Evolutionary conservation across 495 filamentous ascomycete species (phyloP).

Genomic region (Parathielavia hyrcaniae): DNA sequence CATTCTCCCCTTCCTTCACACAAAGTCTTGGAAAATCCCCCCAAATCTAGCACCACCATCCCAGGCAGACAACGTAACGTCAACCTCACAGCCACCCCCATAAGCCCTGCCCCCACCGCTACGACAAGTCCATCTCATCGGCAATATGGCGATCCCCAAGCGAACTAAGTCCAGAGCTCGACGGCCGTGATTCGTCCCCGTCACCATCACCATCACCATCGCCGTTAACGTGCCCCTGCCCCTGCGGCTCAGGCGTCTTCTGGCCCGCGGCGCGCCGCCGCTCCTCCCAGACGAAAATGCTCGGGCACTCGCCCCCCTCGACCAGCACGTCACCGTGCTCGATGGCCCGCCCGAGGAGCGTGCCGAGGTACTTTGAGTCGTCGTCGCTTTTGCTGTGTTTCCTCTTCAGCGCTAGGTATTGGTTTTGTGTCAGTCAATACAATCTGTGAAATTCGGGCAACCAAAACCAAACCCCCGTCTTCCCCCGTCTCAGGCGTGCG

Average conservation of each 20-base stretch:
- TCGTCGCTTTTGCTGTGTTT: constrained; percentile 76
- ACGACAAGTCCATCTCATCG: constrained; percentile 37
- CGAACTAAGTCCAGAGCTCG: constrained; percentile 49
- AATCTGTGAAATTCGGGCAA: too few species aligned
- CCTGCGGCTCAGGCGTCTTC: constrained; percentile 19
- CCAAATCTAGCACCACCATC: too few species aligned
- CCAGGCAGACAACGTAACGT: background rate
- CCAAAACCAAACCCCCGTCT: too few species aligned
- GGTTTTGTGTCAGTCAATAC: background rate
- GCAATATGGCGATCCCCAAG: constrained; percentile 42
- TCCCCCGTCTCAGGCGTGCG: too few species aligned
- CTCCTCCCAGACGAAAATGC: constrained; percentile 59
- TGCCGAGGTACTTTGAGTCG: constrained; percentile 72
- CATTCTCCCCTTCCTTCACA: background rate
- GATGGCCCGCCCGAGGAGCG: constrained; percentile 62
- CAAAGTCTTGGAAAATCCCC: background rate
- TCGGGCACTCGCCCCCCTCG: constrained; percentile 63
- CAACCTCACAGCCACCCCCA: background rate
- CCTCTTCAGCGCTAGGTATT: constrained; percentile 57
- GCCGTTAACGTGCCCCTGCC: constrained; percentile 4
- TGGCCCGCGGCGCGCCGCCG: constrained; percentile 25
- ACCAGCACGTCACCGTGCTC: constrained; percentile 62
- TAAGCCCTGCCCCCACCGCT: background rate
- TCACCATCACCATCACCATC: constrained; percentile 16
- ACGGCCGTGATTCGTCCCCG: constrained; percentile 37